Evolutionary conservation across 768 basidiomycete species (phyloP).

Genomic region (Termitomyces sp.): DNA sequence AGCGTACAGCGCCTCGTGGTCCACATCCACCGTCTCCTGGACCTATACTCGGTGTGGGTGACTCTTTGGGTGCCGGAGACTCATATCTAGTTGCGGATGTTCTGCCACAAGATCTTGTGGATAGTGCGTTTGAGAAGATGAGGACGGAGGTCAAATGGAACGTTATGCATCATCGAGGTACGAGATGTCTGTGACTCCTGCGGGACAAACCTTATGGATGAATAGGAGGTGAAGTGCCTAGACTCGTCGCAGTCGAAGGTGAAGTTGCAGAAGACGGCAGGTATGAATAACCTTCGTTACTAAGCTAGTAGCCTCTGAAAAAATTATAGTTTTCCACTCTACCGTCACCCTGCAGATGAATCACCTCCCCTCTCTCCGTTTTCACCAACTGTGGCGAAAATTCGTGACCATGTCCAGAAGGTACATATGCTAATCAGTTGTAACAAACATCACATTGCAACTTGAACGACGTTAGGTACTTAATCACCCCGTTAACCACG

Average conservation of each 20-base stretch:
- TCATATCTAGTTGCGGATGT: constrained; percentile 53
- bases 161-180: constrained; percentile 70
- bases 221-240: constrained; percentile 67
- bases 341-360: constrained; percentile 78
- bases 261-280: constrained; percentile 39
- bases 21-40: constrained; percentile 2
- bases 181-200: background rate
- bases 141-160: constrained; percentile 66
- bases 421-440: constrained; percentile 14
- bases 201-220: background rate
- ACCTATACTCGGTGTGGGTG: constrained; percentile 12
- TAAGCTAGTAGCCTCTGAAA: background rate
- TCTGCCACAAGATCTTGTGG: constrained; percentile 50
- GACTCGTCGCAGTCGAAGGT: constrained; percentile 59
- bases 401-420: constrained; percentile 58
- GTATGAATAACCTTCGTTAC: constrained; percentile 13
- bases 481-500: constrained; percentile 72
- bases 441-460: background rate
- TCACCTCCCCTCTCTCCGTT: constrained; percentile 65
- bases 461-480: constrained; percentile 20
- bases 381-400: constrained; percentile 60
- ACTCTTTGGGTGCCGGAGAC: constrained; percentile 59
- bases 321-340: constrained; percentile 58
- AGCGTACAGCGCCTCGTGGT: background rate
- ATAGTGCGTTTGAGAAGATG: constrained; percentile 51